Base-by-base conservation (phyloP, 2,329 filamentous ascomycete genomes). In the Aspergillus sp. region DNA sequence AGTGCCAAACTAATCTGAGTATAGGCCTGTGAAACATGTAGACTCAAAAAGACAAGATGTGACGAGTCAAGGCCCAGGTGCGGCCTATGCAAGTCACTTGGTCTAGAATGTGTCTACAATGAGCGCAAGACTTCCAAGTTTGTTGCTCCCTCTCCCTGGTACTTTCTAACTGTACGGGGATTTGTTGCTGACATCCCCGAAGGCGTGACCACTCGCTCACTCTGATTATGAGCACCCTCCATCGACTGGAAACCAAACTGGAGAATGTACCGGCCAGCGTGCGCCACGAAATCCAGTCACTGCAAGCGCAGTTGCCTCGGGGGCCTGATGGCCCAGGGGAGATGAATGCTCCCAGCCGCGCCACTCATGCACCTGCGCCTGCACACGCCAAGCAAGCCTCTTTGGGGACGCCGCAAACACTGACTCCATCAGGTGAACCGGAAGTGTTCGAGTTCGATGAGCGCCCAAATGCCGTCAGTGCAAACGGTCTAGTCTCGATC, bases 181-280 rank as follows among this genome's bases (percentile, higher is more conserved):
- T 12, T 31, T 15, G 9, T n/a, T 9, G 15, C 11, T 23, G 50
- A 61, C 62, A 58, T 63, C 50, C 3, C 15, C n/a, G 19, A 40
- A 81, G 79, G 62, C 82, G 81, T 52, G 81, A 84, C 57, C 79
- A 82, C 54, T 82, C 81, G 3, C 77, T 84, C 66, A 76, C 78
- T 25, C 77, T 82, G 66, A 81, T 83, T 31, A 82, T 83, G 68
- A 83, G 81, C 63, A 81, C 81, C 11, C 76, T 84, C 23, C 76
- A 81, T 67, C 75, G 81, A 12, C 73, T 84, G 17, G 81, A 84
- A 65, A 73, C 76, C 4, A 84, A 83, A 64, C 72, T 84, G 40
- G 81, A 84, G 62, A 74, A 77, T 52, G 67, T 82, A 14, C 78
- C 80, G 1, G 65, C 60, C 4, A 65, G 67, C 6, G 63, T 76